A percentile compares a stretch with the other conserved stretches of the same genome.
These are phyloP conservation scores for Exserohilum rostratum DNA, from an alignment of 2,329 filamentous ascomycete genomes.

Conservation along the genomic window DNA sequence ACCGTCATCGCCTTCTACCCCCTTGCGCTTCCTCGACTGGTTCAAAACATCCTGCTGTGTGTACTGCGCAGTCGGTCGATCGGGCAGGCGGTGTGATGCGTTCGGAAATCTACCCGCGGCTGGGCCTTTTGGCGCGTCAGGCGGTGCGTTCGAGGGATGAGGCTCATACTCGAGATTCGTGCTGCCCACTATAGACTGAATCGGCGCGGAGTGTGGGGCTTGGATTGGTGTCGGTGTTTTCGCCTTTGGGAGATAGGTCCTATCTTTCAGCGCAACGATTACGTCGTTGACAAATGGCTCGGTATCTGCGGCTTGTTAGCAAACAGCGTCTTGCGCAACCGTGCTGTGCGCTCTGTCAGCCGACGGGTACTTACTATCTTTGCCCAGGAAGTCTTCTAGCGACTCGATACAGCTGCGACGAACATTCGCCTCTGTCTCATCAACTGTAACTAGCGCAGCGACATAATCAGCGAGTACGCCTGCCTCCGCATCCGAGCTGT, in stretches of 20 bases:
- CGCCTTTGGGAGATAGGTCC: slow-evolving; percentile 44
- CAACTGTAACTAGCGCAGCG: slow-evolving; percentile 73
- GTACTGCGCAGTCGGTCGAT: slow-evolving; percentile 15
- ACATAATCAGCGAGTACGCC: slow-evolving; percentile 86
- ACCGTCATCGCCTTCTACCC: slow-evolving; percentile 60
- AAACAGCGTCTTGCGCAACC: background rate
- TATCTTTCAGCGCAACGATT: slow-evolving; percentile 68
- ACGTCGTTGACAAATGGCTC: slow-evolving; percentile 72
- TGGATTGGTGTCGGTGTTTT: slow-evolving; percentile 3
- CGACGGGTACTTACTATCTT: slow-evolving; percentile 51
- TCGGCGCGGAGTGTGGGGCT: slow-evolving; percentile 28
- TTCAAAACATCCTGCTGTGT: slow-evolving; percentile 19
- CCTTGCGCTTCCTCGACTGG: slow-evolving; percentile 61
- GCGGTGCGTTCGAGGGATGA: slow-evolving; percentile 21
- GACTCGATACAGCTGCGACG: slow-evolving; percentile 72
- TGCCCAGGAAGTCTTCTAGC: slow-evolving; percentile 77
- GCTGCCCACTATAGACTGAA: slow-evolving; percentile 30
- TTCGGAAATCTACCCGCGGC: slow-evolving; percentile 18
- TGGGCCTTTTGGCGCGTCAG: slow-evolving; percentile 33
- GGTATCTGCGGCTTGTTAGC: slow-evolving; percentile 55
- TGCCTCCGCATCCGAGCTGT: slow-evolving; percentile 76
- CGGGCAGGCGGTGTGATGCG: slow-evolving; percentile 17
- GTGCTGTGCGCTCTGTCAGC: background rate
- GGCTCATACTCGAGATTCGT: slow-evolving; percentile 29
- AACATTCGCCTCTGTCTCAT: slow-evolving; percentile 66